Evolutionary conservation across 2,329 filamentous ascomycete genomes (phyloP).

Genomic region (Apiospora rasikravindrae): DNA sequence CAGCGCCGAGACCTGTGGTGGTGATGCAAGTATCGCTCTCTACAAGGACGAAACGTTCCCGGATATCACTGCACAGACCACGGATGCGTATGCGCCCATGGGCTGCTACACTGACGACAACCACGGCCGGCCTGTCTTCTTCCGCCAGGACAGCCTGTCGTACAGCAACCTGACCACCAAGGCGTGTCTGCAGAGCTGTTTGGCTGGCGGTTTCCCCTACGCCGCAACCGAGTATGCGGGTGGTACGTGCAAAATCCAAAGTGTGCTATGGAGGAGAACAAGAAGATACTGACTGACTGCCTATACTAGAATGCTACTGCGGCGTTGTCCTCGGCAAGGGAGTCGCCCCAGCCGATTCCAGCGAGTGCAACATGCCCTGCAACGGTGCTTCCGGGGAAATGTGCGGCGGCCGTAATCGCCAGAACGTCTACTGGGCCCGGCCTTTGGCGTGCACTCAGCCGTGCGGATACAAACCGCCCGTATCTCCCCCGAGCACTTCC

Average conservation of each 20-base stretch:
- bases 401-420: slow-evolving; percentile 49
- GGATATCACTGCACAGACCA: slow-evolving; percentile 46
- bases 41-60: slow-evolving; percentile 56
- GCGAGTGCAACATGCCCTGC: slow-evolving; percentile 57
- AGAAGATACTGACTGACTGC: slow-evolving; percentile 26
- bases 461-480: slow-evolving; percentile 32
- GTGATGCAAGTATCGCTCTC: slow-evolving; percentile 51
- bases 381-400: slow-evolving; percentile 49
- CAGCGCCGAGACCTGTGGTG: slow-evolving; percentile 52
- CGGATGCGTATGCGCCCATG: slow-evolving; percentile 60
- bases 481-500: neutral
- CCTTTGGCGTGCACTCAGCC: slow-evolving; percentile 55
- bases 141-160: slow-evolving; percentile 45
- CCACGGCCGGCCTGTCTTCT: slow-evolving; percentile 51
- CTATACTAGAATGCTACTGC: slow-evolving; percentile 50
- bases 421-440: slow-evolving; percentile 55
- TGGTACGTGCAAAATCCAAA: neutral
- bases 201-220: slow-evolving; percentile 50
- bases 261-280: neutral
- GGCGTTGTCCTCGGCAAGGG: slow-evolving; percentile 58
- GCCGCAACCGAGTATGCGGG: slow-evolving; percentile 53
- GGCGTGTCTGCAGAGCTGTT: slow-evolving; percentile 49
- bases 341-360: slow-evolving; percentile 41
- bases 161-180: slow-evolving; percentile 46
- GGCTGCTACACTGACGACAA: slow-evolving; percentile 64